phyloP scores from a whole-genome alignment of 163 green algal genomes.

The Volvox carteri region DNA sequence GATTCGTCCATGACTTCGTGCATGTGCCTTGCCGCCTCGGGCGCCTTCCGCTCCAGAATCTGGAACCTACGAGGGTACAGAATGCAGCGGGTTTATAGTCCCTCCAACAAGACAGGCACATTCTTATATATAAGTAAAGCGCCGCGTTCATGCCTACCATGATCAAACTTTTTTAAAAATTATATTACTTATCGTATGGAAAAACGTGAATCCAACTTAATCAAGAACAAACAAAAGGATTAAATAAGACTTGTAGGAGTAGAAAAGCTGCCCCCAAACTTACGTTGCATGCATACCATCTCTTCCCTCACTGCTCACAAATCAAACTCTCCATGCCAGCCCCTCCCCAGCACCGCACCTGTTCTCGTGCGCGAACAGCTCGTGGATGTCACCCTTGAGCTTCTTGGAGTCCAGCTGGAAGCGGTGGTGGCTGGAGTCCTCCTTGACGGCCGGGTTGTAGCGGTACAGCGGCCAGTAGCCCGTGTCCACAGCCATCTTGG shows the following conservation, averaged over 20 bases:
- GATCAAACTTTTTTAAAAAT: background rate
- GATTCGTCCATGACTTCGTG: background rate
- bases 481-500: conserved; percentile 62
- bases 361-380: conserved; percentile 73
- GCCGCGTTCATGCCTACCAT: too few species aligned
- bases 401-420: conserved; percentile 73
- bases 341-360: too few species aligned
- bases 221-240: background rate
- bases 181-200: conserved; percentile 4
- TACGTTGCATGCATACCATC: too few species aligned
- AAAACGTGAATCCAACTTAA: background rate
- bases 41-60: conserved; percentile 17
- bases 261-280: too few species aligned
- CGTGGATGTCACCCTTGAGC: conserved; percentile 70
- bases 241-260: too few species aligned
- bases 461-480: conserved; percentile 79
- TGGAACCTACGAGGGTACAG: background rate
- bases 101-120: too few species aligned
- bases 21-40: background rate
- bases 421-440: conserved; percentile 48
- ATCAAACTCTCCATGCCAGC: too few species aligned
- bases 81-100: background rate
- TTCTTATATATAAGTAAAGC: too few species aligned
- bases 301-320: too few species aligned
- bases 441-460: conserved; percentile 58